phyloP scores from a whole-genome alignment of 225 moss, liverwort and hornwort genomes.

The Pseudisothecium myosuroides region DNA sequence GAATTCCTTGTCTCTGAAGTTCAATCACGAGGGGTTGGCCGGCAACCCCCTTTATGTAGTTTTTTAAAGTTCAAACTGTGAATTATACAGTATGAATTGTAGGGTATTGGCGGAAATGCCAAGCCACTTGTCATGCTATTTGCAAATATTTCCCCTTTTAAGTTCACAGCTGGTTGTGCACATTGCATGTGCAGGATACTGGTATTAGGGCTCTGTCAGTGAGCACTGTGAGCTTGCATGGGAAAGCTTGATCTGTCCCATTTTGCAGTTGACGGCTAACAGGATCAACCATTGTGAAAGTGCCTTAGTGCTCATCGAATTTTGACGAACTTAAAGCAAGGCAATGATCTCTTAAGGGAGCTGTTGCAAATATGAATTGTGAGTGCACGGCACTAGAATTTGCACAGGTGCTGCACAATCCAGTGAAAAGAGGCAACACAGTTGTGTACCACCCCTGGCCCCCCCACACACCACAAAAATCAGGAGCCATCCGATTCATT shows the following conservation, averaged over 20 bases:
- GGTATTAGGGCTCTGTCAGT: not conserved
- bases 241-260: not conserved
- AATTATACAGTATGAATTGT: not conserved
- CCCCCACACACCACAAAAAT: no score
- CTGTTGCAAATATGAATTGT: not conserved
- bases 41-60: not conserved
- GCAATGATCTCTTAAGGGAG: not conserved
- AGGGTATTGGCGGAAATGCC: not conserved
- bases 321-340: not conserved
- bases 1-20: not conserved
- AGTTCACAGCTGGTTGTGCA: not conserved
- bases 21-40: not conserved
- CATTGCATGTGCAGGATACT: not conserved
- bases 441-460: no score
- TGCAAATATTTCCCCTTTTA: not conserved
- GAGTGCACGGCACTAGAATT: not conserved
- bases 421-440: no score
- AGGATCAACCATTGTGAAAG: not conserved
- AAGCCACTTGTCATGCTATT: not conserved
- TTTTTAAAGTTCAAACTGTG: not conserved
- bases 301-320: not conserved
- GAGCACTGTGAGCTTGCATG: not conserved
- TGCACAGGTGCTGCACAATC: not conserved
- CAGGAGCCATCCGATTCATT: no score
- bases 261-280: not conserved